Conservation (phyloP, 2,329 filamentous ascomycete genomes). For the Sclerotinia minor region DNA sequence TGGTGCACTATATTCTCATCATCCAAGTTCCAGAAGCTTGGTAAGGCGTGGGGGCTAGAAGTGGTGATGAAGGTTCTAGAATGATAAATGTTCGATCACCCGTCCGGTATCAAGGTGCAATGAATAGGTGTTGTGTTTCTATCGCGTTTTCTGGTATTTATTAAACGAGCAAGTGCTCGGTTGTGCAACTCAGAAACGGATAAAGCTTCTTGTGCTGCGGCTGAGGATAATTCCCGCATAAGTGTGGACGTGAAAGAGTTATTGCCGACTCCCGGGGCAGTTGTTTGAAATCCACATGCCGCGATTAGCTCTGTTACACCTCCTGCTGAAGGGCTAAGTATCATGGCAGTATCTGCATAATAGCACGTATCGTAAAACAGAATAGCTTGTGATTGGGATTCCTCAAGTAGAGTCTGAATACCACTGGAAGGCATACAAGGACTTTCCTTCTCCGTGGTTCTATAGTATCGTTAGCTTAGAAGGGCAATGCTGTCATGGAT, state of each 20-base stretch:
- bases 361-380: neutral
- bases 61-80: neutral
- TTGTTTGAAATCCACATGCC: neutral
- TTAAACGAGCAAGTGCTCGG: neutral
- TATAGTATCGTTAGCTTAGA: neutral
- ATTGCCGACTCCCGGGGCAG: neutral
- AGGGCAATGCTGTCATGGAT: neutral
- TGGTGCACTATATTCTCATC: neutral
- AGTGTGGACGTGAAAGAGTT: neutral
- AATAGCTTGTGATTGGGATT: neutral
- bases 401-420: constrained; percentile 2
- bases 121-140: neutral
- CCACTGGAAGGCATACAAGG: neutral
- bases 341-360: neutral
- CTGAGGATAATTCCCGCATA: neutral
- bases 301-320: neutral
- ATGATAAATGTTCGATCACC: neutral
- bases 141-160: neutral
- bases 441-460: no score
- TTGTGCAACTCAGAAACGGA: neutral
- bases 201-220: neutral
- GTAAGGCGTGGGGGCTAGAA: neutral
- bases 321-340: neutral
- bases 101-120: neutral
- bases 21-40: neutral